Conservation (phyloP, 805 yeast genomes). For the Wickerhamiella kurtzmanii region DNA sequence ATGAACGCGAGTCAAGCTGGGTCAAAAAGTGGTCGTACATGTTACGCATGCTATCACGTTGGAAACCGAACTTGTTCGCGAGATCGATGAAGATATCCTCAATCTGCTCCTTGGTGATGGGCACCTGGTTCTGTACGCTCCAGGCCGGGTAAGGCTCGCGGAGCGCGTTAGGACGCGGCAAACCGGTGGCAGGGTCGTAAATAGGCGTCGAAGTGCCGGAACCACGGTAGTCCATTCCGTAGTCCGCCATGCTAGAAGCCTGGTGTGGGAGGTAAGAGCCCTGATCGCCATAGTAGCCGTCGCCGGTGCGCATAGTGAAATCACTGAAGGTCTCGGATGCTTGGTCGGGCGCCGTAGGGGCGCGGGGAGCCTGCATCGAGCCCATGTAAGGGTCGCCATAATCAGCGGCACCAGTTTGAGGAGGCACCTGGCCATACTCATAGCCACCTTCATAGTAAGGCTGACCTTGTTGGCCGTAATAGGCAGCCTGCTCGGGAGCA, state of each 20-base stretch:
- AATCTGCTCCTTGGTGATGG: constrained; percentile 58
- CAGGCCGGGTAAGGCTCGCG: constrained; percentile 98
- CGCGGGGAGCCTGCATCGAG: constrained; percentile 1
- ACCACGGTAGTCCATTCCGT: constrained; percentile 24
- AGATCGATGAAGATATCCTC: constrained; percentile 44
- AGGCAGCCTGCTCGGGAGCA: constrained; percentile 30
- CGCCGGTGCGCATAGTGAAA: constrained; percentile 32
- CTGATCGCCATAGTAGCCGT: constrained; percentile 27
- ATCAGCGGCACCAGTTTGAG: neutral
- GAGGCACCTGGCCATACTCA: constrained; percentile 30
- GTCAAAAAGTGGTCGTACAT: constrained; percentile 71
- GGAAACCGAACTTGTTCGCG: constrained; percentile 67
- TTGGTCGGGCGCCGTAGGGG: constrained; percentile 23
- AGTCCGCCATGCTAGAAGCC: constrained; percentile 20
- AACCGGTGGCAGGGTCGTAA: constrained; percentile 52
- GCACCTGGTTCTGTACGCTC: constrained; percentile 86
- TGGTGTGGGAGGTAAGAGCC: constrained; percentile 21
- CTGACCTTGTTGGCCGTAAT: constrained; percentile 21
- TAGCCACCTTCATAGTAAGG: constrained; percentile 21
- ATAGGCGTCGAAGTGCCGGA: constrained; percentile 86
- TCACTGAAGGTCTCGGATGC: constrained; percentile 30
- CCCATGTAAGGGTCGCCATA: constrained; percentile 3
- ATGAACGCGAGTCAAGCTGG: constrained; percentile 74
- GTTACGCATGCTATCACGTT: constrained; percentile 59
- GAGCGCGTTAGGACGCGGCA: constrained; percentile 19